Conservation (phyloP, 257 asterid genomes). For the Parsonsia alboflavescens region DNA sequence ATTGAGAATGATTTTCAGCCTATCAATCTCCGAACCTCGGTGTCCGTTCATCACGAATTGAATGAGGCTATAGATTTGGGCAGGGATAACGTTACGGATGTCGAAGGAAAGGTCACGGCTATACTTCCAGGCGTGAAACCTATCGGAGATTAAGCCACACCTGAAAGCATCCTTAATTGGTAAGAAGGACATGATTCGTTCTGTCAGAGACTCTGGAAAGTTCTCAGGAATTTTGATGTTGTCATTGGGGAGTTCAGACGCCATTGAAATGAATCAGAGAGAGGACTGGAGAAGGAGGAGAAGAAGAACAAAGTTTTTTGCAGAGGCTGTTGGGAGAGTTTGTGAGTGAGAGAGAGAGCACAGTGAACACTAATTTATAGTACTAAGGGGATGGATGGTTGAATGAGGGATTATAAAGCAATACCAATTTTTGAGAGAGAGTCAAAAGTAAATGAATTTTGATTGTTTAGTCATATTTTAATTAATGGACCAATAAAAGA, state of each 20-base stretch:
- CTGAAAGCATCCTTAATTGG: neutral
- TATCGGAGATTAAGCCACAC: neutral
- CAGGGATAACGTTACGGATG: neutral
- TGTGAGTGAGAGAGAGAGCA: neutral
- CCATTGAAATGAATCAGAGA: neutral
- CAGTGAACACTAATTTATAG: neutral
- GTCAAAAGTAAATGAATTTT: neutral
- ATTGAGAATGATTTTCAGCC: neutral
- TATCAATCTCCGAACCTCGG: neutral
- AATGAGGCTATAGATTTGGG: neutral
- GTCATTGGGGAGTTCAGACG: neutral
- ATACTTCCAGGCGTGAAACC: neutral
- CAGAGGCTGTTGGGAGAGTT: too few relatives aligned
- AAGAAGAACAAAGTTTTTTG: too few relatives aligned
- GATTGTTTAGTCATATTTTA: neutral
- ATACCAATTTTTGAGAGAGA: too few relatives aligned
- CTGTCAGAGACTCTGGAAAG: neutral
- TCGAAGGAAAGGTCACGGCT: neutral
- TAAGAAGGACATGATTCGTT: neutral
- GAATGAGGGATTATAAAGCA: neutral
- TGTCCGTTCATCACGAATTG: neutral
- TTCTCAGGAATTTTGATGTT: too few relatives aligned
- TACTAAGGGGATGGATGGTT: too few relatives aligned
- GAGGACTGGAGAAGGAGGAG: too few relatives aligned
- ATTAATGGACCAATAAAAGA: neutral